Evolutionary conservation across 345 rosid species (phyloP).

Genomic region (Aegle marmelos): DNA sequence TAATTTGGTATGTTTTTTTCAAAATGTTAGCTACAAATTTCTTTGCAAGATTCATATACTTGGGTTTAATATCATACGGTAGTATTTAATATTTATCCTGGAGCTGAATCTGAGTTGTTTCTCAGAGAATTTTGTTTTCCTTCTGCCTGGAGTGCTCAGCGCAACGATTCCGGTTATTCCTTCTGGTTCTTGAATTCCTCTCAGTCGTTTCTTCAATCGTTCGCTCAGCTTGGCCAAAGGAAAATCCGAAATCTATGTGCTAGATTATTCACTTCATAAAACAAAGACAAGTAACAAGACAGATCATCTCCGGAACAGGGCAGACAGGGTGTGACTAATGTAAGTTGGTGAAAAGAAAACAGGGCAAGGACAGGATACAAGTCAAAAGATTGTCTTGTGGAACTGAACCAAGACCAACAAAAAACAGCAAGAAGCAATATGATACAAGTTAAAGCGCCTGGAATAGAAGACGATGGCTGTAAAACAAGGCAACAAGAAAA

Average conservation of each 20-base stretch:
- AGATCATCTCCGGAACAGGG: too few relatives aligned
- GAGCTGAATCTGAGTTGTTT: conserved; percentile 28
- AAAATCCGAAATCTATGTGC: conserved; percentile 4
- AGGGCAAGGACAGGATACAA: too few relatives aligned
- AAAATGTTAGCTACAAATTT: neutral
- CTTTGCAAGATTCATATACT: neutral
- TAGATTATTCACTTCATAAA: neutral
- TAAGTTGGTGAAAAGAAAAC: too few relatives aligned
- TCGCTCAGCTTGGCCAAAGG: conserved; percentile 49
- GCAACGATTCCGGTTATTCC: conserved; percentile 78
- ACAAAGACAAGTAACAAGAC: neutral
- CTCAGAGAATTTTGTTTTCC: conserved; percentile 47
- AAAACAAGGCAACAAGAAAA: neutral
- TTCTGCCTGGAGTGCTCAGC: conserved; percentile 91
- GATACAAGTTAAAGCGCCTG: neutral
- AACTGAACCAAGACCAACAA: too few relatives aligned
- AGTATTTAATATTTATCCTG: conserved; percentile 1
- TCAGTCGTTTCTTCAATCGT: conserved; percentile 64
- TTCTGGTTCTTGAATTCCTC: conserved; percentile 91
- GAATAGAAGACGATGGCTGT: neutral
- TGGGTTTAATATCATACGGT: neutral
- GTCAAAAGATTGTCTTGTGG: too few relatives aligned
- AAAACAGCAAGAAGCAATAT: neutral
- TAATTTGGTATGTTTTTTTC: neutral
- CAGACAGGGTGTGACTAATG: too few relatives aligned